Conservation (phyloP, 2,329 filamentous ascomycete genomes). For the Clonostachys solani region DNA sequence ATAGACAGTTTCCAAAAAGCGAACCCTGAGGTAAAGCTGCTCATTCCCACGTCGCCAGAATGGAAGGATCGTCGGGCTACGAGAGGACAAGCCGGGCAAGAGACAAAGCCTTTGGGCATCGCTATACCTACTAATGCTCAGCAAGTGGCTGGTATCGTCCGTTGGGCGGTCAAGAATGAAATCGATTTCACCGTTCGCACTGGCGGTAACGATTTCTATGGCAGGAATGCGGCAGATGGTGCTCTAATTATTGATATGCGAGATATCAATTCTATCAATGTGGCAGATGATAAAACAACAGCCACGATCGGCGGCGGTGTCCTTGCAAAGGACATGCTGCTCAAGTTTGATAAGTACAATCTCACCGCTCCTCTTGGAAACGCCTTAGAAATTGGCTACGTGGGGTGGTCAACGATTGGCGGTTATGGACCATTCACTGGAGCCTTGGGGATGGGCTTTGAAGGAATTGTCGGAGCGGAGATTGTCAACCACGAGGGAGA, state of each 20-base stretch:
- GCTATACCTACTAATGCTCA: no score
- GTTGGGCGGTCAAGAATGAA: no score
- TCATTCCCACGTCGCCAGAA: no score
- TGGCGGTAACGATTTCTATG: constrained; percentile 7
- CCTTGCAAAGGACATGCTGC: constrained; percentile 4
- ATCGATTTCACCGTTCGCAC: constrained; percentile 1
- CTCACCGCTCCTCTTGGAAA: constrained; percentile 5
- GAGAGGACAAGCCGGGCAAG: no score
- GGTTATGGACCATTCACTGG: constrained; percentile 24
- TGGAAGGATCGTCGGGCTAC: no score
- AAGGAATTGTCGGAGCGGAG: constrained; percentile 25
- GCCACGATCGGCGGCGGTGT: constrained; percentile 8
- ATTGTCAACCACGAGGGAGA: constrained; percentile 17
- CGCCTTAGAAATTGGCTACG: constrained; percentile 17
- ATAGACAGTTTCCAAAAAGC: no score
- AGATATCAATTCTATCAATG: constrained; percentile 2
- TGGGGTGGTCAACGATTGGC: constrained; percentile 26
- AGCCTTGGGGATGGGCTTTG: constrained; percentile 22
- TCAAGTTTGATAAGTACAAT: constrained; percentile 2
- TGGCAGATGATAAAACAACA: constrained; percentile 6
- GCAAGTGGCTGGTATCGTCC: no score
- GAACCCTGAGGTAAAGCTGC: no score
- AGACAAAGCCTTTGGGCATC: no score
- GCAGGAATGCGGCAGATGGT: constrained; percentile 3
- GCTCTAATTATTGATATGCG: constrained; percentile 9